Base-by-base conservation (phyloP, 1,284 basidiomycete genomes). In the Tilletia walkeri region DNA sequence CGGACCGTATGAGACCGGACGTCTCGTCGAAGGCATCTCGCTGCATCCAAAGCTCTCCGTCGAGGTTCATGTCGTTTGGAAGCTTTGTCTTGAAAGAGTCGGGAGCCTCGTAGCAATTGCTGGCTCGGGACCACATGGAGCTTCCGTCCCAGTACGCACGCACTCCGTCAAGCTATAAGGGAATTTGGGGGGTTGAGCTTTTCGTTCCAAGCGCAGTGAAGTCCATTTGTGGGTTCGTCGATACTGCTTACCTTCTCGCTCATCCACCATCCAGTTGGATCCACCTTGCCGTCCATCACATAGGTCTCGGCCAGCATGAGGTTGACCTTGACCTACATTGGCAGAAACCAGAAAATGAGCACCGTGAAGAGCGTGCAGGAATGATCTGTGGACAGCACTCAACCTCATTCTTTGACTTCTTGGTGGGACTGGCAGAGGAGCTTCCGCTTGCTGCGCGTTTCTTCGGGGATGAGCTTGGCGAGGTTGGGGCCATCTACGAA, bases 261-360 rank as follows among this genome's bases (percentile, higher is more conserved):
- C 38, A 90, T 86, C 89, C 89, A 90, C 88, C 88, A 90, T 0
- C 88, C 88, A 10, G 86, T 87, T 0, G 89, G 89, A 75, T 90
- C 89, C 56, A 85, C 84, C 0, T 87, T 88, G 10, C 79, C 86
- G 14, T 88, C 87, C 6, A 88, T 70, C 69, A 88, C 88, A 88
- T 88, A 90, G 70, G 88, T 88, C 71, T 87, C 86, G 1, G 89
- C 89, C 0, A 90, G 84, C 65, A 90, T 81, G 3, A 90, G 76
- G 63, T 39, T 1, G 49, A 68, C n/a, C 34, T 34, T 14, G 71
- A 68, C 49, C 50, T 68, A 24, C 24, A 69, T 50, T 3, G 59
- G 24, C 24, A 30, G 24, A 30, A 30, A 30, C 1, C 24, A 30
- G n/a, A 30, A 30, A 30, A 30, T 30, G 24, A 30, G 24, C 24